Conservation (phyloP, 2,329 filamentous ascomycete species). For the Pseudocercospora fuligena region DNA sequence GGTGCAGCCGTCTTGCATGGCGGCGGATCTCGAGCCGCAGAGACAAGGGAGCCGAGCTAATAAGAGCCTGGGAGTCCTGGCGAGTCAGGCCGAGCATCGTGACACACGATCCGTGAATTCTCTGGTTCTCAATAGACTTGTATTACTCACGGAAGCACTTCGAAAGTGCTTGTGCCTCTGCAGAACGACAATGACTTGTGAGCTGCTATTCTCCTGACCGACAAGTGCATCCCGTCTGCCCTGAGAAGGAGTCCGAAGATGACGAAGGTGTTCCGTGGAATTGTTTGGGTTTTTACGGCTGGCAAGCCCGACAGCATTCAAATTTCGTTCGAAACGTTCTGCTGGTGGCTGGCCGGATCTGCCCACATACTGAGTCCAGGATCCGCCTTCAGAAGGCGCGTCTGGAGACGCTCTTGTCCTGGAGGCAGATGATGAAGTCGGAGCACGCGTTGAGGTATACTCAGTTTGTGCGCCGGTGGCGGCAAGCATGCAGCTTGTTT, state of each 20-base stretch:
- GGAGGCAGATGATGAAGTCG: conserved; percentile 1
- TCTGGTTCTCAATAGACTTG: conserved; percentile 14
- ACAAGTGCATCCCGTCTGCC: background rate
- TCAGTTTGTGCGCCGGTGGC: background rate
- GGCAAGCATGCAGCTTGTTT: background rate
- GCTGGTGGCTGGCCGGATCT: conserved; percentile 6
- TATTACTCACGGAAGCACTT: conserved; percentile 12
- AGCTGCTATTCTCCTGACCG: background rate
- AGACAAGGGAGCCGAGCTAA: background rate
- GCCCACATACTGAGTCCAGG: conserved; percentile 3
- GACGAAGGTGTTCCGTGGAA: background rate
- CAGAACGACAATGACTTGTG: background rate
- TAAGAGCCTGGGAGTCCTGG: conserved; percentile 1
- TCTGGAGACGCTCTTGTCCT: background rate
- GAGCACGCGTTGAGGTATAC: background rate
- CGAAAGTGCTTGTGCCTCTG: conserved; percentile 2
- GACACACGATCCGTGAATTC: background rate
- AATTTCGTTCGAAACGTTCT: conserved; percentile 17
- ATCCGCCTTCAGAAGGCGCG: background rate
- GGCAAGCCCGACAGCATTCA: conserved; percentile 4
- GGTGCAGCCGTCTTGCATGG: conserved; percentile 7
- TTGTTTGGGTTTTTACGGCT: background rate
- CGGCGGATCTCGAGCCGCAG: conserved; percentile 3
- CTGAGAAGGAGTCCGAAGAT: background rate
- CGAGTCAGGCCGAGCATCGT: conserved; percentile 14